phyloP scores from a whole-genome alignment of 1,284 basidiomycete species.

The Leccinum fallax region DNA sequence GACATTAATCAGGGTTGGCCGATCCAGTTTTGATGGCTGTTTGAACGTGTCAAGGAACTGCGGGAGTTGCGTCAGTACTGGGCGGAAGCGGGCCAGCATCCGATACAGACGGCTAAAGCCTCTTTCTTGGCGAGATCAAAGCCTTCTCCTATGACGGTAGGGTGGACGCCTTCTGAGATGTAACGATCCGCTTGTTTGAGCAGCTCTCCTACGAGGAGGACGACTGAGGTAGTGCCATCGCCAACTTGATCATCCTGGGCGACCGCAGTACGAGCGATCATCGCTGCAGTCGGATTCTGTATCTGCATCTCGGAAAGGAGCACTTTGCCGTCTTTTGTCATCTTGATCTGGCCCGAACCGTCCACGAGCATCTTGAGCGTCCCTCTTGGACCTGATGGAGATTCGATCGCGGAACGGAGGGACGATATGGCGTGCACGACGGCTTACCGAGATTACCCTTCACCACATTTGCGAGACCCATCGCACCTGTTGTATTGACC shows the following conservation, averaged over 20 bases:
- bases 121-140: slow-evolving; percentile 98
- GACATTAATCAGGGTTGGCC: slow-evolving; percentile 89
- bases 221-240: slow-evolving; percentile 98
- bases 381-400: slow-evolving; percentile 78
- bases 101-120: slow-evolving; percentile 71
- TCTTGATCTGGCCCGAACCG: slow-evolving; percentile 99
- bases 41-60: slow-evolving; percentile 95
- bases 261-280: slow-evolving; percentile 98
- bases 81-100: slow-evolving; percentile 16
- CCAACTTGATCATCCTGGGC: slow-evolving; percentile 99
- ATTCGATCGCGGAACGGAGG: slow-evolving; percentile 20
- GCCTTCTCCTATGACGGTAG: slow-evolving; percentile 93
- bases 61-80: slow-evolving; percentile 17
- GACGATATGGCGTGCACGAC: slow-evolving; percentile 23
- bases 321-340: slow-evolving; percentile 99
- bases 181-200: slow-evolving; percentile 98
- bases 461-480: slow-evolving; percentile 97
- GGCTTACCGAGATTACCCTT: slow-evolving; percentile 90
- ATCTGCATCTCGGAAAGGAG: slow-evolving; percentile 99
- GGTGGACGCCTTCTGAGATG: slow-evolving; percentile 98
- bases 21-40: slow-evolving; percentile 75
- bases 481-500: slow-evolving; percentile 92
- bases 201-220: slow-evolving; percentile 95
- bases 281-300: slow-evolving; percentile 98
- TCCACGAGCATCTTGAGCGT: slow-evolving; percentile 99